Evolutionary conservation across 352 stramenopile species (phyloP), one percentile per base, ranked within the genome.

Genomic region (Globisporangium yorkense): DNA sequence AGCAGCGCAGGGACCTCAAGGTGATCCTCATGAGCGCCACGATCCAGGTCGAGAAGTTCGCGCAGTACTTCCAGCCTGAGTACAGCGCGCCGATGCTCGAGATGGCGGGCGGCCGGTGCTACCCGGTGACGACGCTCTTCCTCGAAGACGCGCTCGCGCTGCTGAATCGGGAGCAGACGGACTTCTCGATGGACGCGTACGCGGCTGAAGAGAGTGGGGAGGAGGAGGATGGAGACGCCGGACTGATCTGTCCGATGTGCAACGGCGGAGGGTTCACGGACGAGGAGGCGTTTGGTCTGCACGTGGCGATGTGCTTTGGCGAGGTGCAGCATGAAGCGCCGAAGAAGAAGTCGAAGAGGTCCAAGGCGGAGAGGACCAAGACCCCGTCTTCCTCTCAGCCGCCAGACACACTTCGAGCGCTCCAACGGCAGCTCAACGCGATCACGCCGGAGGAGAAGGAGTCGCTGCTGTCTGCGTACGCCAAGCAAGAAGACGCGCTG

Each of bases 11-110:
- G 18, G 71, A 97, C 62, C 76, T 98, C 21, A 91, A 96, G 66
- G 67, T 98, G 2, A 87, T 98, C 40, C 67, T 98, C 8, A 99
- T 99, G 96, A 97, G 84, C 61, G 96, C 96, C 7, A 99, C 96
- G 5, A 96, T 99, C 46, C 89, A 98, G 53, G 89, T 92, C 4
- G 77, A 97, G 31, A 97, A 97, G 53, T 91, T 98, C 59, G 75
- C 84, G 12, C 69, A 72, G 37, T 99, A 98, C 62, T 98, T 98
- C 62, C 71, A 87, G 51, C 74, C 81, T 24, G 68, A 84, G 31
- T 87, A 78, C 27, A 64, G 68, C 6, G 87, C 80, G 20, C 88
- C 84, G 12, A 74, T 96, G 21, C 46, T 92, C 21, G 76, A 87
- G 31, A 94, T 95, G 71, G 70, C 82, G 7, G 85, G 87, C 16